Base-by-base conservation (phyloP, 169 alveolate species). In the Plasmodium malariae region DNA sequence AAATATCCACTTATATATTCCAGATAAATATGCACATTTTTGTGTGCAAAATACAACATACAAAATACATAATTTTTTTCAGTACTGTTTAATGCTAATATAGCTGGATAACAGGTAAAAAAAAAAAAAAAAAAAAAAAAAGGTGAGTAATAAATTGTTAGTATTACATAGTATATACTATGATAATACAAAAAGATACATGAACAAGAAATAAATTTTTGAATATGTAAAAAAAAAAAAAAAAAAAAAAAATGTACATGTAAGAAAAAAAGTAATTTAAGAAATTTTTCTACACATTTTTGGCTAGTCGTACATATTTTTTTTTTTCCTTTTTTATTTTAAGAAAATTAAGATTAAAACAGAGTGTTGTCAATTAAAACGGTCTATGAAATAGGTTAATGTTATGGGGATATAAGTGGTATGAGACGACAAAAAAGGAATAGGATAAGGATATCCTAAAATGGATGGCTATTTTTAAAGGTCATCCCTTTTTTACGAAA, bases 141-240 rank as follows among this genome's bases (percentile, higher is more conserved):
- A 9, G 11, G 65, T 17, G 9, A 19, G 30, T 21, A n/a, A n/a
- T n/a, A n/a, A n/a, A n/a, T n/a, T n/a, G n/a, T n/a, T n/a, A n/a
- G n/a, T n/a, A n/a, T n/a, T n/a, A n/a, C n/a, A n/a, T n/a, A n/a
- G n/a, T n/a, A n/a, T n/a, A n/a, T n/a, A n/a, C n/a, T n/a, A n/a
- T n/a, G n/a, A n/a, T n/a, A n/a, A 54, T 54, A 54, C 65, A 19
- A 54, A 54, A 54, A 54, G 24, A 17, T 54, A 54, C 30, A 54
- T 54, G 28, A 19, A 54, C 24, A 54, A 14, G 30, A 1, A 54
- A 54, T 1, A 54, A 54, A 54, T 14, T 54, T 54, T 9, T 9
- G 4, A n/a, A 51, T 5, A 54, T 3, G 65, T 3, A 54, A 54
- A 54, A 3, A 54, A 54, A 54, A 54, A 54, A 54, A 54, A 54